Evolutionary conservation across 345 rosid genomes (phyloP).

Genomic region (Excoecaria agallocha): DNA sequence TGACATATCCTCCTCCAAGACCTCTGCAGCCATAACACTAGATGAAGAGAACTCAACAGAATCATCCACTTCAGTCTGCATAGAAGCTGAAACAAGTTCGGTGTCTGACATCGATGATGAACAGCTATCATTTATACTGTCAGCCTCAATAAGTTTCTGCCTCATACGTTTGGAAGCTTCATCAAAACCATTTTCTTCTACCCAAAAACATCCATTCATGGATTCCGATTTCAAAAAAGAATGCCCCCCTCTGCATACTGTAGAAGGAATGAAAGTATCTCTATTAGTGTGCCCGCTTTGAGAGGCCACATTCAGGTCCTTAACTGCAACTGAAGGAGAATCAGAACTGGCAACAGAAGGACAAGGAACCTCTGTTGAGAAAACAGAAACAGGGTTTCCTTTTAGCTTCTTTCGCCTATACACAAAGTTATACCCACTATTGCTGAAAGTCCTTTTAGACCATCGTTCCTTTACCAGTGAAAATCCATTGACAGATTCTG

Average conservation of each 20-base stretch:
- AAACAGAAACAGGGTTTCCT: conserved; percentile 25
- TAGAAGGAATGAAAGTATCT: conserved; percentile 19
- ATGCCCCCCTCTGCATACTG: conserved; percentile 20
- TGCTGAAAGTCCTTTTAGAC: conserved; percentile 35
- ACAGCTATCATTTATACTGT: conserved; percentile 61
- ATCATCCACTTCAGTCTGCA: conserved; percentile 48
- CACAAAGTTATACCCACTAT: conserved; percentile 42
- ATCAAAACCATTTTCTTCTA: conserved; percentile 29
- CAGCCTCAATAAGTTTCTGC: conserved; percentile 43
- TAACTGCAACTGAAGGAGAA: conserved; percentile 34
- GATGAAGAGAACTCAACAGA: conserved; percentile 65
- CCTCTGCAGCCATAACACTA: conserved; percentile 39
- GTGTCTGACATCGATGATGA: conserved; percentile 60
- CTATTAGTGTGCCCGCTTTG: conserved; percentile 20
- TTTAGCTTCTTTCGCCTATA: conserved; percentile 48
- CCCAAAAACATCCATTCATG: conserved; percentile 24
- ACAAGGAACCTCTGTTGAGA: conserved; percentile 33
- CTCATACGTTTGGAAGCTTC: conserved; percentile 30
- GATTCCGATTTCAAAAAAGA: conserved; percentile 24
- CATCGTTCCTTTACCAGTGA: conserved; percentile 23
- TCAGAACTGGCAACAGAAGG: conserved; percentile 44
- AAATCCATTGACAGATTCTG: conserved; percentile 26
- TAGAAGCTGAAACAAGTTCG: conserved; percentile 47
- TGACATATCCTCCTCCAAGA: conserved; percentile 30
- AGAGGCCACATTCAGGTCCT: conserved; percentile 34